Percentiles rank a stretch among this genome's conserved stretches.
These are phyloP conservation scores for Musa acuminata DNA, from an alignment of 176 grass and related monocot genomes.

Conservation along the genomic window DNA sequence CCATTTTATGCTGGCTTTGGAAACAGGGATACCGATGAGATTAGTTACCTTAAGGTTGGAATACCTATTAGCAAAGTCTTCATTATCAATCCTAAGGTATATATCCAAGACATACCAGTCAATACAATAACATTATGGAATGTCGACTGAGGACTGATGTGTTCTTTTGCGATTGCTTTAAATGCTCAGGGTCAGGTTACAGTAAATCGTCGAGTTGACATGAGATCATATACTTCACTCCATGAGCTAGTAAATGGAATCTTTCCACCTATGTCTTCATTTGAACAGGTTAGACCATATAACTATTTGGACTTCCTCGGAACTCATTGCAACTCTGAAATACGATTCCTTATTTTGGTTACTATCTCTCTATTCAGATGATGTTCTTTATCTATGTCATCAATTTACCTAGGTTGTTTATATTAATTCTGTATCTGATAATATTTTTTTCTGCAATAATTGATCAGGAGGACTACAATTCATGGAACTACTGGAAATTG, in stretches of 20 bases:
- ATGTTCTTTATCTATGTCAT: too few relatives aligned
- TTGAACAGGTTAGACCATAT: slow-evolving; percentile 46
- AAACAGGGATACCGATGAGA: slow-evolving; percentile 83
- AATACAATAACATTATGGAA: neutral
- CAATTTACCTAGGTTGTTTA: neutral
- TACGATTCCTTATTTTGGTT: neutral
- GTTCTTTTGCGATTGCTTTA: neutral
- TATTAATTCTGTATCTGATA: neutral
- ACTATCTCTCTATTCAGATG: too few relatives aligned
- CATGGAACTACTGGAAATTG: slow-evolving; percentile 90
- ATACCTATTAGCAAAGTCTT: slow-evolving; percentile 92
- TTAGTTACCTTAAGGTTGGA: slow-evolving; percentile 88
- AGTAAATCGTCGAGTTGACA: slow-evolving; percentile 70
- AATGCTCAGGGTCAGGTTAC: slow-evolving; percentile 66
- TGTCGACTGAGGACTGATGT: neutral
- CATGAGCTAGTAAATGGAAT: slow-evolving; percentile 88
- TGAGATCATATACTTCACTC: slow-evolving; percentile 73
- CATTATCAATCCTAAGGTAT: slow-evolving; percentile 89
- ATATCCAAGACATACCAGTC: neutral
- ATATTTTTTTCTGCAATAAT: slow-evolving; percentile 16
- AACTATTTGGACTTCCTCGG: neutral
- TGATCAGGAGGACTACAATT: slow-evolving; percentile 81
- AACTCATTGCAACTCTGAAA: neutral
- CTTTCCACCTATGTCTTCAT: slow-evolving; percentile 64
- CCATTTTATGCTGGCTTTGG: slow-evolving; percentile 96